Evolutionary conservation across 2,329 filamentous ascomycete genomes (phyloP).

Genomic region (Beauveria bassiana): DNA sequence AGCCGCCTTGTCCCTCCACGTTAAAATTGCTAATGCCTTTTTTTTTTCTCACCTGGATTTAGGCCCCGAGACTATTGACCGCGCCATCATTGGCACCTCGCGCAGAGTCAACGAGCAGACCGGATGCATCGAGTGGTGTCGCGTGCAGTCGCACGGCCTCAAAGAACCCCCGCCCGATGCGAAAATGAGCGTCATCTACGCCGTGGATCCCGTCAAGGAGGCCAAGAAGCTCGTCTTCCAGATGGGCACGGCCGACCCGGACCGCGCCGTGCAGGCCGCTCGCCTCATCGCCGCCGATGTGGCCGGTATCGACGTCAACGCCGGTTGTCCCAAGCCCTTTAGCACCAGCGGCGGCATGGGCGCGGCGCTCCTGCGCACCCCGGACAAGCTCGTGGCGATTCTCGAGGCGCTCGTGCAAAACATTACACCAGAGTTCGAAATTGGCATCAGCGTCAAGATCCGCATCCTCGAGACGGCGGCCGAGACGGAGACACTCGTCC

Average conservation of each 20-base stretch:
- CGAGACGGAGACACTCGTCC: conserved; percentile 69
- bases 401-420: conserved; percentile 73
- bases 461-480: conserved; percentile 71
- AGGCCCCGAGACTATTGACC: conserved; percentile 92
- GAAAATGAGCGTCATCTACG: conserved; percentile 68
- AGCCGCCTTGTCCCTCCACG: neutral
- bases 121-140: conserved; percentile 77
- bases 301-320: conserved; percentile 91
- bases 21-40: neutral
- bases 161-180: conserved; percentile 46
- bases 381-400: conserved; percentile 77
- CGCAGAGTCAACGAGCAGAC: conserved; percentile 69
- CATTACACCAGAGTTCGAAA: conserved; percentile 68
- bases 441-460: conserved; percentile 97
- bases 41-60: neutral
- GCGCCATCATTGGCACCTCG: conserved; percentile 79
- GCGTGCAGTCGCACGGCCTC: conserved; percentile 62
- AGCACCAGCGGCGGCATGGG: conserved; percentile 93
- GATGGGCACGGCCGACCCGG: conserved; percentile 79
- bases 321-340: conserved; percentile 97
- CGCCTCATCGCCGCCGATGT: conserved; percentile 80
- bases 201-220: conserved; percentile 72
- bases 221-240: conserved; percentile 76
- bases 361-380: conserved; percentile 77
- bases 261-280: conserved; percentile 75